A percentile compares a stretch with the other conserved stretches of the same genome.
Evolutionary conservation across 1,139 yeast genomes (phyloP).

Genomic region (Debaryomycetaceae sp.): DNA sequence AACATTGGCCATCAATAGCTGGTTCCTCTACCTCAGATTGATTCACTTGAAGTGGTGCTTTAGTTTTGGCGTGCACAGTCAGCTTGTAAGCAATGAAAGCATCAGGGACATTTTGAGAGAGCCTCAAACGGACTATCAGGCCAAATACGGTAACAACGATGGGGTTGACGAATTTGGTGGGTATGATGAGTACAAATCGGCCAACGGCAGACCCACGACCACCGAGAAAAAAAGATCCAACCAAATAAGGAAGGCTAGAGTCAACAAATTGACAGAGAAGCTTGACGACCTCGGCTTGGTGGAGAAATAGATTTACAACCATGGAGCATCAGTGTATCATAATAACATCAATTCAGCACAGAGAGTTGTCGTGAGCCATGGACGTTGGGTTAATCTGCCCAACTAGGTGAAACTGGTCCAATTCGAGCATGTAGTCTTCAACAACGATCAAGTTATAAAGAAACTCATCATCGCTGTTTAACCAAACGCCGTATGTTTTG

Average conservation of each 20-base stretch:
- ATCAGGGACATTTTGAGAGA: constrained; percentile 42
- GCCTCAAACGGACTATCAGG: constrained; percentile 31
- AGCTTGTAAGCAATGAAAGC: constrained; percentile 48
- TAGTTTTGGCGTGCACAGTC: constrained; percentile 63
- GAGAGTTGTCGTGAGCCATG: constrained; percentile 1
- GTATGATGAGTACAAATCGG: constrained; percentile 14
- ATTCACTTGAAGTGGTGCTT: constrained; percentile 69
- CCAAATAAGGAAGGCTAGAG: constrained; percentile 32
- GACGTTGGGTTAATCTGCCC: constrained; percentile 3
- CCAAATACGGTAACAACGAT: constrained; percentile 20
- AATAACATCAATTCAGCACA: no score
- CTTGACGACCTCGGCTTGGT: constrained; percentile 20
- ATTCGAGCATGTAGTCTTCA: not conserved
- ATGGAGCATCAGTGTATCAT: no score
- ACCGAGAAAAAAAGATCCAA: constrained; percentile 26
- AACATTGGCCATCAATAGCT: constrained; percentile 57
- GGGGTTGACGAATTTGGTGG: constrained; percentile 8
- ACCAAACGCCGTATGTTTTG: constrained; percentile 16
- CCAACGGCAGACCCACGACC: not conserved
- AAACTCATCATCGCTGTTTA: constrained; percentile 12
- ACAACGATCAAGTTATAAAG: constrained; percentile 11
- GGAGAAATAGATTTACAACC: not conserved
- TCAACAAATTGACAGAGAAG: constrained; percentile 26
- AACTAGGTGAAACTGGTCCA: not conserved
- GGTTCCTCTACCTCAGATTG: constrained; percentile 62